Base-by-base conservation (phyloP, 225 moss, liverwort and hornwort species). In the Rhytidiadelphus loreus region DNA sequence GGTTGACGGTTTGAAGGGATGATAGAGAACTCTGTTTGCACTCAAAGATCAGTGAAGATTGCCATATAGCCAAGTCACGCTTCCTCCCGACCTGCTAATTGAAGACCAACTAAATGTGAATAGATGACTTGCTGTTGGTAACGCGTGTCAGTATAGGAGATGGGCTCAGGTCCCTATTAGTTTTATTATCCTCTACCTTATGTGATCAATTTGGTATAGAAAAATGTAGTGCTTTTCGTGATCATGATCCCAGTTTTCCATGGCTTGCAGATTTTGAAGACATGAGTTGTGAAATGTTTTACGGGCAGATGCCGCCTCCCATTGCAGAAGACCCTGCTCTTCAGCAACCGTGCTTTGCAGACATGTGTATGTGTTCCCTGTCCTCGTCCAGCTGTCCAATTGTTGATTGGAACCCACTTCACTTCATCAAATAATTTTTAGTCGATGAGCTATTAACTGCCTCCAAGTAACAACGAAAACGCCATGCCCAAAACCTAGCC, bases 261-360 rank as follows among this genome's bases (percentile, higher is more conserved):
- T 78, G 48, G 39, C 29, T 55, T 88, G 90, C 88, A 94, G 94
- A 95, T 93, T 95, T 93, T 89, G 95, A 95, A 87, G 93, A 95
- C 58, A 92, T 98, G 90, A 98, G 98, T 43, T 98, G 98, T 81
- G 95, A 94, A 86, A 98, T 98, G 98, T 93, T 96, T 82, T 98
- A 96, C 87, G 97, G 98, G 57, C 96, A 96, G 83, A 88, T 63
- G 44, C 96, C 98, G 29, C 94, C 92, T 57, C 94, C 94, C 48
- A 88, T 95, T 71, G 90, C 89, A 71, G 93, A 96, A 86, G 98
- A 98, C 85, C 93, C 95, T 87, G 94, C 93, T 55, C 75, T 97
- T 53, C 94, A 93, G 83, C 95, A 98, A 86, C 94, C 95, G 44
- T 98, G 98, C 85, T 94, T 88, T 87, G 90, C 87, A 75, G 50